Base-by-base conservation (phyloP, 2,329 filamentous ascomycete genomes). In the Spiromastix sp. region DNA sequence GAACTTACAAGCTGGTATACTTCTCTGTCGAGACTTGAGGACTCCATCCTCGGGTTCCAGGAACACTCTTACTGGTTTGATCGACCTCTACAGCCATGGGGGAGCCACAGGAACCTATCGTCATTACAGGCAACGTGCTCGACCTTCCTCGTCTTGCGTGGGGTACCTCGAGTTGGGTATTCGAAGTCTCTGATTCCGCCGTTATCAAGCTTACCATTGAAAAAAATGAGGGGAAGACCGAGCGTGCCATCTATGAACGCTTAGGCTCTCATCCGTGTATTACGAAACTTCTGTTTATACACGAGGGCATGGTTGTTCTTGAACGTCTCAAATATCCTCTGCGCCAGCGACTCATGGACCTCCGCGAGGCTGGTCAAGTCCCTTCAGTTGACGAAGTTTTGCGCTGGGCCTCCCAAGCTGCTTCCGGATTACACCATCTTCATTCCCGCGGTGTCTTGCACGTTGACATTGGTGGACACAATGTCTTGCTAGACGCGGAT, bases 401-500 rank as follows among this genome's bases (percentile, higher is more conserved):
- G 21, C 7, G n/a, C 7, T 45, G 40, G 42, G 36, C 42, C 11
- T 15, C 10, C 9, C 42, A 45, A 24, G 28, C 35, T 20, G 30
- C 40, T 12, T 26, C 43, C 26, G 44, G 31, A 17, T 31, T 42
- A 7, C 36, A 43, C 5, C 30, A 43, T 29, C 30, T 42, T 16
- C 42, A 45, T 28, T 32, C 31, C 3, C 15, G 33, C 16, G 24
- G 32, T 19, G 38, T 46, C 24, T 31, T 41, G 13, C 38, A 43
- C 29, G 31, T 38, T 13, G 42, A 46, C 22, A 40, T 45, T 25
- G 38, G 41, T 20, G 21, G 30, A 18, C 40, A 41, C 12, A 46
- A 45, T 32, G 12, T 43, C 10, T 38, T 45, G 15, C 30, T 46
- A 9, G 40, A 46, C 34, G 13, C 27, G 10, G 19, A 33, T n/a